Evolutionary conservation across 805 yeast species (phyloP).

Genomic region (Isabelozyma heimii): DNA sequence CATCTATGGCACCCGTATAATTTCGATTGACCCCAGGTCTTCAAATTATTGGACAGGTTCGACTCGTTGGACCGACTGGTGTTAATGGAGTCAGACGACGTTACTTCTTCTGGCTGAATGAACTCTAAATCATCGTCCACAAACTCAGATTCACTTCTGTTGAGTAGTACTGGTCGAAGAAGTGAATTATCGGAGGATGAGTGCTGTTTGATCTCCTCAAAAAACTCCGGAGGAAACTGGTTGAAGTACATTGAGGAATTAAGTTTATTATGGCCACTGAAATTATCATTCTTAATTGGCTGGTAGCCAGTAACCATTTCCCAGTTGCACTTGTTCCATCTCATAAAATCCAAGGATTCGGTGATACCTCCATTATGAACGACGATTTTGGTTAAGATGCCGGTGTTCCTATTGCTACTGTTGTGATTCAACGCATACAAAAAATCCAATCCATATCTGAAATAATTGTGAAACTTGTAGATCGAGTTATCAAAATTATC

Average conservation of each 20-base stretch:
- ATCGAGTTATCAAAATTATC: conserved; percentile 6
- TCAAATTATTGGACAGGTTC: conserved; percentile 11
- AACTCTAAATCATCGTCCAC: conserved; percentile 35
- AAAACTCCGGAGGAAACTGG: conserved; percentile 24
- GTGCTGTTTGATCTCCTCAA: conserved; percentile 6
- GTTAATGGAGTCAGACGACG: conserved; percentile 2
- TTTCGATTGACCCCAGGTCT: conserved; percentile 43
- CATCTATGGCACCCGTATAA: conserved; percentile 38
- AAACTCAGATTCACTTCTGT: conserved; percentile 38
- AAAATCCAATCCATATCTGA: conserved; percentile 51
- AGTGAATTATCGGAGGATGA: conserved; percentile 3
- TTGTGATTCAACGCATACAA: conserved; percentile 41
- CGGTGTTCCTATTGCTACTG: conserved; percentile 12
- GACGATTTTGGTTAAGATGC: conserved; percentile 44
- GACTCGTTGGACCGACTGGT: conserved; percentile 2
- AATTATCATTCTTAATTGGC: too few relatives aligned
- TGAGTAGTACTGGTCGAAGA: conserved; percentile 33
- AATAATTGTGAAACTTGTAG: conserved; percentile 55
- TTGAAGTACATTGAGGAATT: conserved; percentile 29
- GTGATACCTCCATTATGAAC: conserved; percentile 51
- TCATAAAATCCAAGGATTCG: conserved; percentile 52
- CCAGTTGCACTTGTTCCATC: conserved; percentile 53
- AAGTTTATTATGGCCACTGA: conserved; percentile 4
- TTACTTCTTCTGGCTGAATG: conserved; percentile 19
- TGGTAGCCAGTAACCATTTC: conserved; percentile 15